Conservation (phyloP, 1,284 basidiomycete species). For the Irpex sp. region DNA sequence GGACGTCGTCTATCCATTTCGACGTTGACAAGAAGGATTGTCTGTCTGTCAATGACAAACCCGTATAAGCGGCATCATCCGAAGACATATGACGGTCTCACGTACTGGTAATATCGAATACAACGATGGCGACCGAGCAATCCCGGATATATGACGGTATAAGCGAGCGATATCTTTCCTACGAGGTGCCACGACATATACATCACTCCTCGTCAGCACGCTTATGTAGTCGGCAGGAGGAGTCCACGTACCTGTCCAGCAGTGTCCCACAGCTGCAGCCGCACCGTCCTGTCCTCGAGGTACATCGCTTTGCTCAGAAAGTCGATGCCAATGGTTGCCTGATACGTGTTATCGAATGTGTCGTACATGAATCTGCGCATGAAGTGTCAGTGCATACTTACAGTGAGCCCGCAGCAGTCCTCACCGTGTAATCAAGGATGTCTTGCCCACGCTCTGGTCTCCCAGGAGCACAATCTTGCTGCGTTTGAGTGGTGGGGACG, state of each 20-base stretch:
- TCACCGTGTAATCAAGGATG: conserved; percentile 93
- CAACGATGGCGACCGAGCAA: conserved; percentile 96
- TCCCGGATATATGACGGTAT: conserved; percentile 99
- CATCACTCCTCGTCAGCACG: not conserved
- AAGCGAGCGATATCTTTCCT: conserved; percentile 97
- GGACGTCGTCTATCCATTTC: conserved; percentile 99
- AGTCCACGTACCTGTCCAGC: conserved; percentile 77
- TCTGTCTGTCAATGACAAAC: conserved; percentile 55
- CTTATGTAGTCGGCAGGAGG: not conserved
- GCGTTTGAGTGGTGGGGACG: conserved; percentile 83
- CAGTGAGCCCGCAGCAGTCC: conserved; percentile 14
- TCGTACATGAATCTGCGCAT: conserved; percentile 91
- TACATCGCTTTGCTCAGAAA: conserved; percentile 99
- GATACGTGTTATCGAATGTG: conserved; percentile 99
- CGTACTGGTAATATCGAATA: conserved; percentile 98
- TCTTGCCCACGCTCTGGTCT: conserved; percentile 94
- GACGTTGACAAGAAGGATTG: conserved; percentile 95
- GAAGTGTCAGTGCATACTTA: not conserved
- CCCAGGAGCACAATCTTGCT: conserved; percentile 95
- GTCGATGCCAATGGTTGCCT: conserved; percentile 99
- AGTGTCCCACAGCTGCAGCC: conserved; percentile 98
- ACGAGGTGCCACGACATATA: not conserved
- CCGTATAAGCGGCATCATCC: not conserved
- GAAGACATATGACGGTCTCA: conserved; percentile 11
- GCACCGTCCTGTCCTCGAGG: conserved; percentile 95